These are phyloP conservation scores for Giardia duodenalis DNA, from an alignment of 208 protist species.

Conservation along the genomic window DNA sequence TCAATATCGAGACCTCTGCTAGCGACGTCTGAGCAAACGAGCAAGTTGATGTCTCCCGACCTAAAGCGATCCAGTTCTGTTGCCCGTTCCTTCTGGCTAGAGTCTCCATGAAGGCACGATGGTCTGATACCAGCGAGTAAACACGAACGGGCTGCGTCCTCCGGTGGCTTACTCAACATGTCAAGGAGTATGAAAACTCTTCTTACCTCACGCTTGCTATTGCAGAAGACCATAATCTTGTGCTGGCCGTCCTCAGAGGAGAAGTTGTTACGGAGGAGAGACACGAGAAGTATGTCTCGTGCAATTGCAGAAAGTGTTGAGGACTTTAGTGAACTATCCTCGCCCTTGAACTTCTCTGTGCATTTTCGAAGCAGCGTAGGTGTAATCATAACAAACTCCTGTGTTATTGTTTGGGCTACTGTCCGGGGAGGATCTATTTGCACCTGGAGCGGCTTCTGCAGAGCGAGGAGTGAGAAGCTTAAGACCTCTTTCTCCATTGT, in stretches of 20 bases:
- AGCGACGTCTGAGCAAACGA: slow-evolving; percentile 89
- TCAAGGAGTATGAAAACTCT: not conserved
- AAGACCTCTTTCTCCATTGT: not conserved
- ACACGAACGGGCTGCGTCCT: not conserved
- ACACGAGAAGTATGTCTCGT: not conserved
- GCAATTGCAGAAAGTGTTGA: too few relatives aligned
- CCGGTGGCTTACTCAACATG: not conserved
- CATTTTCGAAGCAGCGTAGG: not conserved
- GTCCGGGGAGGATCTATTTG: not conserved
- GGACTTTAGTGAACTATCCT: too few relatives aligned
- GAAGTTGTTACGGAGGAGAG: not conserved
- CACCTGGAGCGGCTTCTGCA: not conserved
- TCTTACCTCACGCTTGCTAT: not conserved
- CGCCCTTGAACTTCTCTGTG: too few relatives aligned
- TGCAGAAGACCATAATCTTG: not conserved
- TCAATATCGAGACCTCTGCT: slow-evolving; percentile 86
- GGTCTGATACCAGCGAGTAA: not conserved
- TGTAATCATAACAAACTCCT: not conserved
- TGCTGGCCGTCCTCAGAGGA: not conserved
- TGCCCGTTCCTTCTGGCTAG: not conserved
- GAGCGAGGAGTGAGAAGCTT: not conserved
- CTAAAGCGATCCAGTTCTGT: not conserved
- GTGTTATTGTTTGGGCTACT: not conserved
- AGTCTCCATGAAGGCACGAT: not conserved
- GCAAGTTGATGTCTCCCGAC: slow-evolving; percentile 53